Conservation (phyloP, 257 asterid species). For the Misopates orontium region DNA sequence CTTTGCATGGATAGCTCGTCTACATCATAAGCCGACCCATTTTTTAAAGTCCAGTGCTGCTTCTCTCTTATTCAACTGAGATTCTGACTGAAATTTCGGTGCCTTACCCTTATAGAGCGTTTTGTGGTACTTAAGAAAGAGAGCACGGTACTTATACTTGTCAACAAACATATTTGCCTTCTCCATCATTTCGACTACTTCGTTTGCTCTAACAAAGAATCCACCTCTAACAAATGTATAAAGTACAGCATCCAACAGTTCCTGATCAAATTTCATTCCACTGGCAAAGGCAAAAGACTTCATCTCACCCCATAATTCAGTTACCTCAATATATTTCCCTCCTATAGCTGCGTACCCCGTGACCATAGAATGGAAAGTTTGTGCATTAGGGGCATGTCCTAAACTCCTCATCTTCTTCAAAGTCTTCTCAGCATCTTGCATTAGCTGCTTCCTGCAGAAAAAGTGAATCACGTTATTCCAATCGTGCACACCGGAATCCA, state of each 20-base stretch:
- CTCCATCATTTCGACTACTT: conserved; percentile 84
- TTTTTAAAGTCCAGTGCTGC: conserved; percentile 75
- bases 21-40: conserved; percentile 73
- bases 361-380: conserved; percentile 85
- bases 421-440: conserved; percentile 94
- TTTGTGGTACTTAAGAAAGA: conserved; percentile 82
- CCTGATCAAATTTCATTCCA: conserved; percentile 83
- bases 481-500: conserved; percentile 75
- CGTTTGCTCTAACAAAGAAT: conserved; percentile 75
- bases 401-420: conserved; percentile 80
- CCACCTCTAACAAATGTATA: conserved; percentile 91
- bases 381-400: conserved; percentile 78
- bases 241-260: conserved; percentile 82
- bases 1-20: background rate
- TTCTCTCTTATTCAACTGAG: conserved; percentile 76
- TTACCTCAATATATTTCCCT: conserved; percentile 80
- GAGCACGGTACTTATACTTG: conserved; percentile 77
- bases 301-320: conserved; percentile 96
- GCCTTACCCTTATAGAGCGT: conserved; percentile 72
- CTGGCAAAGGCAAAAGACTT: conserved; percentile 54
- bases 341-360: conserved; percentile 86
- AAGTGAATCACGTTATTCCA: conserved; percentile 93
- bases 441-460: conserved; percentile 83
- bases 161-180: conserved; percentile 70
- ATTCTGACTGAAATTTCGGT: conserved; percentile 77